phyloP scores from a whole-genome alignment of 2,329 filamentous ascomycete species.

The Penicillium sp. region DNA sequence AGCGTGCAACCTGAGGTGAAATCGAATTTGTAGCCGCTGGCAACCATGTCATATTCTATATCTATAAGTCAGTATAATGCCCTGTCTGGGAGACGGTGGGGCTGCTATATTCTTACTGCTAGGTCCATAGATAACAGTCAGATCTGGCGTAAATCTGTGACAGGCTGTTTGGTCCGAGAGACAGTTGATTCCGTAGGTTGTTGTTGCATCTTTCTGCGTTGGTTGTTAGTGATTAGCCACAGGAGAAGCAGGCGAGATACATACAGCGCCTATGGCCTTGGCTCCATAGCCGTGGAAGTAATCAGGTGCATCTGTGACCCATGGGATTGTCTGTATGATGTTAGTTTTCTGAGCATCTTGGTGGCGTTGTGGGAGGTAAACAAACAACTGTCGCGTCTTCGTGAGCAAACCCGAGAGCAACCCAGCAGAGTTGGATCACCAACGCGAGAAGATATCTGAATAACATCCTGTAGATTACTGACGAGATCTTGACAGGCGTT shows the following conservation, averaged over 20 bases:
- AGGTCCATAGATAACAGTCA: constrained; percentile 4
- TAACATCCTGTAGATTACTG: neutral
- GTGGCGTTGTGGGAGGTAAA: neutral
- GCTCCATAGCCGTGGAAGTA: constrained; percentile 11
- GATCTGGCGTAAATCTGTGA: constrained; percentile 5
- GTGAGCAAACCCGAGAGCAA: neutral
- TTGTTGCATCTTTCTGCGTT: neutral
- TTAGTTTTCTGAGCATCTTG: neutral
- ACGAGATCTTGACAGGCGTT: neutral
- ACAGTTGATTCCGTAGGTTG: constrained; percentile 10
- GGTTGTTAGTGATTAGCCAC: neutral
- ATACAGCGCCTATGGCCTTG: neutral
- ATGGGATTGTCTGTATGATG: constrained; percentile 5
- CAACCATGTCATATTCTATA: constrained; percentile 5
- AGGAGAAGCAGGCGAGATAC: neutral
- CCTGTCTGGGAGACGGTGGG: neutral
- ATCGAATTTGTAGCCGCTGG: constrained; percentile 2
- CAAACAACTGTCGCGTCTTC: constrained; percentile 3
- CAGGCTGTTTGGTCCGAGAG: neutral
- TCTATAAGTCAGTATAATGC: neutral
- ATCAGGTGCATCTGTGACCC: constrained; percentile 4
- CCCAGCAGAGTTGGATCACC: constrained; percentile 1
- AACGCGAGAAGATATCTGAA: neutral
- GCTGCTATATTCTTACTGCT: neutral
- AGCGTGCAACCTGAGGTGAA: constrained; percentile 5